Evolutionary conservation across 306 rosid genomes (phyloP).

Genomic region (Carpinus viminea): DNA sequence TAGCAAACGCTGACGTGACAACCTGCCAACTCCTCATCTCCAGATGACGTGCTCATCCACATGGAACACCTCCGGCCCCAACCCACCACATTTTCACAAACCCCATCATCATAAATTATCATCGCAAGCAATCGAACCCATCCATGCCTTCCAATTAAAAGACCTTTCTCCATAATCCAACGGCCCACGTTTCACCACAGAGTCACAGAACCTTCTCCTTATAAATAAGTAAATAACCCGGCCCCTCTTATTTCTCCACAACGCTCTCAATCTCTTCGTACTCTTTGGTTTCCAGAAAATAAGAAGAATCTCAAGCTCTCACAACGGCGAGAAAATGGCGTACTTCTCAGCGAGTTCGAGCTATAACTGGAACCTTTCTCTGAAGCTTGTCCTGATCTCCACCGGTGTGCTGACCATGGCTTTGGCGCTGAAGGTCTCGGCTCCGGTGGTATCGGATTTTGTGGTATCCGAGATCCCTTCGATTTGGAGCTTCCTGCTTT

Average conservation of each 20-base stretch:
- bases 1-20: slow-evolving; percentile 5
- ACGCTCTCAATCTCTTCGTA: not conserved
- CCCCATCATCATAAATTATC: not conserved
- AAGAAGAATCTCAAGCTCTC: not conserved
- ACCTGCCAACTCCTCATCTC: not conserved
- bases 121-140: not conserved
- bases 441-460: slow-evolving; percentile 56
- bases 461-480: slow-evolving; percentile 59
- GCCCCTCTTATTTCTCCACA: not conserved
- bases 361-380: slow-evolving; percentile 38
- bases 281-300: not conserved
- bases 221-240: slow-evolving; percentile 38
- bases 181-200: slow-evolving; percentile 33
- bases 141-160: not conserved
- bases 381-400: slow-evolving; percentile 54
- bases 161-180: slow-evolving; percentile 20
- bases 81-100: not conserved
- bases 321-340: slow-evolving; percentile 16
- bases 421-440: slow-evolving; percentile 57
- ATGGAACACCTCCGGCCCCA: not conserved
- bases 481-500: slow-evolving; percentile 49
- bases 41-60: not conserved
- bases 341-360: slow-evolving; percentile 25
- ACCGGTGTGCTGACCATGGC: slow-evolving; percentile 63
- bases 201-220: slow-evolving; percentile 2